Evolutionary conservation across 192 early-diverging fungal species (phyloP).

Genomic region (Backusella australiensis): DNA sequence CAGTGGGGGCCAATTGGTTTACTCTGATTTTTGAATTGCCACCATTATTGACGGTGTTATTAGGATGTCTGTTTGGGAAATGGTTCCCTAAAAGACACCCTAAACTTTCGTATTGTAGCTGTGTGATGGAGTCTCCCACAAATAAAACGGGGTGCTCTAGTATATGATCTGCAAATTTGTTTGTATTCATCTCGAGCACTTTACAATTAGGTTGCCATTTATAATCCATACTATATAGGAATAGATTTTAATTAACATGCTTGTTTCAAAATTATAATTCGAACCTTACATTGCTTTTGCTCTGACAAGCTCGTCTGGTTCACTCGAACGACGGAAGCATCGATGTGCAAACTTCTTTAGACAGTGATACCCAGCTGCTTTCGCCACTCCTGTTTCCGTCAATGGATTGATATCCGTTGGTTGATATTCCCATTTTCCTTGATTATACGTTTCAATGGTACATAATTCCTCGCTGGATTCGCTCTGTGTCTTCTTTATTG

Average conservation of each 20-base stretch:
- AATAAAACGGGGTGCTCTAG: constrained; percentile 29
- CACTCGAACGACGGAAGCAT: constrained; percentile 19
- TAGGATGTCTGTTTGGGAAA: constrained; percentile 8
- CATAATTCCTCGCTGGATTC: constrained; percentile 4
- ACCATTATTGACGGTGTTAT: not conserved
- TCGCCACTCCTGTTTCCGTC: not conserved
- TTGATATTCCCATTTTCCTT: constrained; percentile 25
- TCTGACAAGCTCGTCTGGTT: constrained; percentile 18
- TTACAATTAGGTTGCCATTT: constrained; percentile 31
- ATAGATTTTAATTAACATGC: not conserved
- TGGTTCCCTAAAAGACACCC: constrained; percentile 25
- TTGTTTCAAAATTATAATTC: not conserved
- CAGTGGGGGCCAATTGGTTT: not conserved
- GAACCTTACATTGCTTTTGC: constrained; percentile 22
- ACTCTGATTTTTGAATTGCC: constrained; percentile 11
- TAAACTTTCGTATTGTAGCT: constrained; percentile 32
- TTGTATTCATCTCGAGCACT: constrained; percentile 17
- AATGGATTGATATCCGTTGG: constrained; percentile 1
- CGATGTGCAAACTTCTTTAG: constrained; percentile 19
- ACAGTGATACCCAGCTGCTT: constrained; percentile 21
- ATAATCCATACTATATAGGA: constrained; percentile 20
- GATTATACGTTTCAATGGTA: constrained; percentile 23
- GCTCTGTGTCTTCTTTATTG: not conserved
- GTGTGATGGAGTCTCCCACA: constrained; percentile 36
- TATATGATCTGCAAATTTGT: constrained; percentile 21